Conservation (phyloP, 805 yeast genomes). For the Saturnispora ahearnii region DNA sequence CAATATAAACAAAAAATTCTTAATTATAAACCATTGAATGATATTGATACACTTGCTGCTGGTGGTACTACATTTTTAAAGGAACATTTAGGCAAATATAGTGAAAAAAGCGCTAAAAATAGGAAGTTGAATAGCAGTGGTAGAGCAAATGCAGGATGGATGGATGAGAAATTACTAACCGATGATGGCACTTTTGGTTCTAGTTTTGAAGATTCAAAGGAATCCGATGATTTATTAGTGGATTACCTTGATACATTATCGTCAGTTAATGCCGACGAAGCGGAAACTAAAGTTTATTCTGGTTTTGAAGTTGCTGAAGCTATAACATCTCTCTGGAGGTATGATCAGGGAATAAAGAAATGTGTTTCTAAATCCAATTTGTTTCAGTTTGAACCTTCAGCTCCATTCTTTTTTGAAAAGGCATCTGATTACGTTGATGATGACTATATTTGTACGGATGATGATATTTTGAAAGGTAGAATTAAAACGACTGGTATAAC, state of each 20-base stretch:
- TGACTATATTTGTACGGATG: conserved; percentile 62
- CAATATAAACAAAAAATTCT: conserved; percentile 42
- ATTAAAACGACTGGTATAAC: conserved; percentile 95
- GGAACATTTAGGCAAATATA: conserved; percentile 55
- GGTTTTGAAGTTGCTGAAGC: conserved; percentile 63
- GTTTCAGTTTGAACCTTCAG: conserved; percentile 80
- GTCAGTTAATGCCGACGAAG: neutral
- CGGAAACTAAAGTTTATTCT: conserved; percentile 7
- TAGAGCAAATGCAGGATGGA: conserved; percentile 30
- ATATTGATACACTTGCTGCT: conserved; percentile 56
- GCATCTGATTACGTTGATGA: conserved; percentile 56
- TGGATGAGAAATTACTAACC: conserved; percentile 12
- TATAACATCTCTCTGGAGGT: conserved; percentile 56
- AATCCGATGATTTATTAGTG: conserved; percentile 10
- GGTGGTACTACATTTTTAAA: conserved; percentile 56
- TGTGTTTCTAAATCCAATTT: conserved; percentile 56
- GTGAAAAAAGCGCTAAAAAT: conserved; percentile 43
- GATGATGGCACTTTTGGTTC: conserved; percentile 4
- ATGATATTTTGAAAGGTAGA: conserved; percentile 81
- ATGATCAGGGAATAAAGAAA: conserved; percentile 56
- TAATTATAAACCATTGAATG: conserved; percentile 48
- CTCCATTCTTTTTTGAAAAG: conserved; percentile 71
- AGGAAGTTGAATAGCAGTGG: conserved; percentile 52
- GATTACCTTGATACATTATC: conserved; percentile 14
- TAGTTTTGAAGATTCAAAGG: conserved; percentile 13